phyloP scores from a whole-genome alignment of 192 early-diverging fungal genomes.

The Allomyces arbusculus region DNA sequence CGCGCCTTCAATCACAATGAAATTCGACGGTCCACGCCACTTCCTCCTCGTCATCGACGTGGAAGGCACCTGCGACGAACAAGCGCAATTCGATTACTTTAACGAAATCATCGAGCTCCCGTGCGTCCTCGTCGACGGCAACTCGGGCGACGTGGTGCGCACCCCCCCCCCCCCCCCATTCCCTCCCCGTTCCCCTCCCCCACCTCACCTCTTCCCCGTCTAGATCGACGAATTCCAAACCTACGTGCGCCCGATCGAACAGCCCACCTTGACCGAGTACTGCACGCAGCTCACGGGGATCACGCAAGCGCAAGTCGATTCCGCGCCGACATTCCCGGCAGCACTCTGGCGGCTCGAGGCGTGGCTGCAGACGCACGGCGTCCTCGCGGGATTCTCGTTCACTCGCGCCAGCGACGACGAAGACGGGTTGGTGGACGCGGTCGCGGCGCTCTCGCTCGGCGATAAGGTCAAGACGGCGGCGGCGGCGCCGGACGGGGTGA shows the following conservation, averaged over 20 bases:
- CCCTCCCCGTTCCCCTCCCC: too few relatives aligned
- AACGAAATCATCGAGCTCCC: slow-evolving; percentile 84
- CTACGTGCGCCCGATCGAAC: slow-evolving; percentile 43
- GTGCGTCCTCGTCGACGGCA: slow-evolving; percentile 35
- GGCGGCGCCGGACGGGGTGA: too few relatives aligned
- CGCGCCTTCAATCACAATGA: too few relatives aligned
- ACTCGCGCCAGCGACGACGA: too few relatives aligned
- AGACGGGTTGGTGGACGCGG: too few relatives aligned
- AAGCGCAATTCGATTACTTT: slow-evolving; percentile 28
- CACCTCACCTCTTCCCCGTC: too few relatives aligned
- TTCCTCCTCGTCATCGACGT: slow-evolving; percentile 29
- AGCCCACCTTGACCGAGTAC: slow-evolving; percentile 50
- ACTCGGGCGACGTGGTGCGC: too few relatives aligned
- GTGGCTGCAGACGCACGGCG: slow-evolving; percentile 6
- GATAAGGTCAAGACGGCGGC: too few relatives aligned
- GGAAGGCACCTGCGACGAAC: slow-evolving; percentile 55
- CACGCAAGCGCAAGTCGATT: slow-evolving; percentile 27
- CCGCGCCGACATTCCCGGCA: slow-evolving; percentile 10
- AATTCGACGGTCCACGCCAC: too few relatives aligned
- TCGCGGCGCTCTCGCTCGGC: too few relatives aligned
- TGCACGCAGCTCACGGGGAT: slow-evolving; percentile 66
- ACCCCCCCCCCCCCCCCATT: too few relatives aligned
- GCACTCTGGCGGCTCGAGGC: slow-evolving; percentile 12
- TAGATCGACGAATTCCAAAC: slow-evolving; percentile 39
- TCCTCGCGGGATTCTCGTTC: too few relatives aligned